A percentile compares a stretch with the other conserved stretches of the same genome.
Evolutionary conservation across 345 rosid species (phyloP).

Genomic region (Populus euphratica): DNA sequence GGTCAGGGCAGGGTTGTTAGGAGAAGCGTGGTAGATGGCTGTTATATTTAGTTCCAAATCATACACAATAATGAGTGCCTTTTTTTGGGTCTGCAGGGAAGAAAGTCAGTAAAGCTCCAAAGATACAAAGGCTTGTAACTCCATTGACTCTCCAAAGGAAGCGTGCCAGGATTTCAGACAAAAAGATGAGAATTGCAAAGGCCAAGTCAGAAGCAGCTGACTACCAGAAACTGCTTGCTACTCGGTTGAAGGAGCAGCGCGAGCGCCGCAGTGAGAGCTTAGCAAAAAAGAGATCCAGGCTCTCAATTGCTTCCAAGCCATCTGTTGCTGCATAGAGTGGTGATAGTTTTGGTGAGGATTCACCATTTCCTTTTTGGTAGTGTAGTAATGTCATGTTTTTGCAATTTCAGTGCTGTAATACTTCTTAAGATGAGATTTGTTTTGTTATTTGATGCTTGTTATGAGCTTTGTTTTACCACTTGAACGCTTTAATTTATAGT

Average conservation of each 20-base stretch:
- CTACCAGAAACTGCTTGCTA: constrained; percentile 82
- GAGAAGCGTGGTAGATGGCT: too few species aligned
- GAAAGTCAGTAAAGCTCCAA: constrained; percentile 81
- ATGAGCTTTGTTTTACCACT: too few species aligned
- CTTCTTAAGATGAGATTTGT: too few species aligned
- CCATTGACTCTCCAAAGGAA: constrained; percentile 87
- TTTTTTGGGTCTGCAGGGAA: constrained; percentile 47
- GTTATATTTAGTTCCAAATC: too few species aligned
- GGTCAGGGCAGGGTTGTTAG: too few species aligned
- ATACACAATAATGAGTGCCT: neutral
- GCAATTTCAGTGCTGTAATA: too few species aligned
- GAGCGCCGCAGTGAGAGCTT: constrained; percentile 81
- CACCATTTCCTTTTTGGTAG: constrained; percentile 2
- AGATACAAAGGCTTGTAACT: constrained; percentile 88
- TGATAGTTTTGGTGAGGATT: neutral
- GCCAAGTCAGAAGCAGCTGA: constrained; percentile 89
- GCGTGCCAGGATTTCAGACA: constrained; percentile 67
- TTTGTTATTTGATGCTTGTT: too few species aligned
- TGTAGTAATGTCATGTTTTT: neutral
- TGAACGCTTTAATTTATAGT: too few species aligned
- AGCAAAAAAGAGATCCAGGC: constrained; percentile 84
- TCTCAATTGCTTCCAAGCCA: constrained; percentile 77
- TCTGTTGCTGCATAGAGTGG: constrained; percentile 47
- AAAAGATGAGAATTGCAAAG: constrained; percentile 84
- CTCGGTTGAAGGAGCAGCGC: constrained; percentile 81